Conservation (phyloP, 805 yeast genomes). For the Danielozyma ontarioensis region DNA sequence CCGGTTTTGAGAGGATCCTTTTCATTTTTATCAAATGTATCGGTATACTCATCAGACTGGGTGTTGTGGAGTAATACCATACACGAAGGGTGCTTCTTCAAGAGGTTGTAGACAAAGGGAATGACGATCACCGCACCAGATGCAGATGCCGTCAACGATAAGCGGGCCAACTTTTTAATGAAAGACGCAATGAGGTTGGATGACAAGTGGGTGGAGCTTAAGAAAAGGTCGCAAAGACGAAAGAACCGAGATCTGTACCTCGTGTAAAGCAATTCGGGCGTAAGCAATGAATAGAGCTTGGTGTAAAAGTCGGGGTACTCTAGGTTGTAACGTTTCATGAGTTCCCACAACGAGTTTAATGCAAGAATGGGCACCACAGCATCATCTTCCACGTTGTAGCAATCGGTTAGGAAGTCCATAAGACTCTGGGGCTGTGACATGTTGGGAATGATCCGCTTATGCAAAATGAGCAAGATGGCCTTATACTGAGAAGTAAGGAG, state of each 20-base stretch:
- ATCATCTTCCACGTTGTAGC: conserved; percentile 51
- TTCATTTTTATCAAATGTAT: conserved; percentile 64
- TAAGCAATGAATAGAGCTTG: conserved; percentile 76
- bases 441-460: conserved; percentile 79
- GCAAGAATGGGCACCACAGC: conserved; percentile 66
- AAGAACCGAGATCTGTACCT: conserved; percentile 82
- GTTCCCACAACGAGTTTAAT: conserved; percentile 78
- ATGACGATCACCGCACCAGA: conserved; percentile 81
- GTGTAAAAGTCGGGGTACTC: conserved; percentile 89
- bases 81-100: conserved; percentile 91
- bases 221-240: conserved; percentile 78
- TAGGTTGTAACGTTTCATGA: conserved; percentile 75
- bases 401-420: conserved; percentile 92
- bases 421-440: conserved; percentile 73
- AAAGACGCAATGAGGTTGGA: conserved; percentile 82
- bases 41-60: conserved; percentile 32
- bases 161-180: conserved; percentile 73
- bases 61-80: conserved; percentile 77
- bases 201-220: conserved; percentile 83
- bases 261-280: conserved; percentile 69
- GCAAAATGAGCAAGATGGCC: conserved; percentile 62
- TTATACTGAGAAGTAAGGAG: conserved; percentile 57
- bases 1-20: conserved; percentile 70
- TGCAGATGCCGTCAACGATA: conserved; percentile 75
- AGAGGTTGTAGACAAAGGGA: conserved; percentile 86